Conservation (phyloP, 2,329 filamentous ascomycete genomes). For the Alternaria brassicae region DNA sequence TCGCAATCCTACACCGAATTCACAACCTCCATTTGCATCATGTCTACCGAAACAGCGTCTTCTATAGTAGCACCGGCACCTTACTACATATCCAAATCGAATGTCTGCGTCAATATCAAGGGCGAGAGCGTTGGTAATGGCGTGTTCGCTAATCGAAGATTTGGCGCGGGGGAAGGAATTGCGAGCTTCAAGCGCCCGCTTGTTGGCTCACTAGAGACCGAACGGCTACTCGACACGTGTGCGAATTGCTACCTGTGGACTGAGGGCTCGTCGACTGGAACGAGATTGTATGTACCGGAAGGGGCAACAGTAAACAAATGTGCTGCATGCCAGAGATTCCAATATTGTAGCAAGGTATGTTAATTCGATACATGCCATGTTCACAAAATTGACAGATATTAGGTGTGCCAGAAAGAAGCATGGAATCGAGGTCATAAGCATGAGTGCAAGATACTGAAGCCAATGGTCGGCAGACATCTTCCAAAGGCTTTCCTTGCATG, state of each 20-base stretch:
- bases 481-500: conserved; percentile 64
- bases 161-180: conserved; percentile 59
- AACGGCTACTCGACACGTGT: conserved; percentile 62
- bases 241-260: conserved; percentile 63
- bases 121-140: conserved; percentile 56
- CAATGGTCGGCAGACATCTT: conserved; percentile 52
- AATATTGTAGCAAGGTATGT: conserved; percentile 66
- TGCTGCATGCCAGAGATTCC: conserved; percentile 63
- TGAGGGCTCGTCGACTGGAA: conserved; percentile 40
- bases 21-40: neutral
- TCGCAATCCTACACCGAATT: neutral
- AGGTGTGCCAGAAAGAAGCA: conserved; percentile 66
- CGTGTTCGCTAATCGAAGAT: conserved; percentile 60
- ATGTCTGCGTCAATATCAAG: conserved; percentile 28
- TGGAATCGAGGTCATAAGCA: conserved; percentile 67
- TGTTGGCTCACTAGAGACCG: conserved; percentile 61
- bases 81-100: conserved; percentile 33
- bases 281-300: conserved; percentile 43
- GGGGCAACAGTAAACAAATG: conserved; percentile 59
- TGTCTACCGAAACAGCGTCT: neutral
- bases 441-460: conserved; percentile 63
- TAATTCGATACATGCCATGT: neutral
- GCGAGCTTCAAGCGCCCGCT: conserved; percentile 60
- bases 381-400: conserved; percentile 7
- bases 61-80: conserved; percentile 9